These are phyloP conservation scores for Gossypium aridum DNA, from an alignment of 441 rosid genomes.

Conservation along the genomic window DNA sequence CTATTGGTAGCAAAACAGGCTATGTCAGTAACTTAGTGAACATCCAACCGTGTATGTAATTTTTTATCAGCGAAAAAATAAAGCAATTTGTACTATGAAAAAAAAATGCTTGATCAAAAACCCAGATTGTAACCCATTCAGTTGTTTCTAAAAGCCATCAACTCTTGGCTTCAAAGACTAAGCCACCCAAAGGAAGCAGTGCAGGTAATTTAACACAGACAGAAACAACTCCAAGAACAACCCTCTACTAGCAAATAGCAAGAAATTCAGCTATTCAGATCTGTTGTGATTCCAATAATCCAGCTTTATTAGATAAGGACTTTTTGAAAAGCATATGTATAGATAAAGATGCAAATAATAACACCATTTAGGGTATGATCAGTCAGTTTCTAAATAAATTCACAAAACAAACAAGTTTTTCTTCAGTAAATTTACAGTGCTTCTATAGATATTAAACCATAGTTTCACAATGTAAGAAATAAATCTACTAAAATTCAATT, in stretches of 20 bases:
- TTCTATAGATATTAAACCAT: neutral
- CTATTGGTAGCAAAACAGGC: conserved; percentile 28
- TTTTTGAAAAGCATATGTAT: neutral
- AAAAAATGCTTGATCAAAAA: neutral
- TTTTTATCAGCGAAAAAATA: neutral
- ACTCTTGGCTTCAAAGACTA: neutral
- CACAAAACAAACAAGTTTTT: neutral
- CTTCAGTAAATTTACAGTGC: neutral
- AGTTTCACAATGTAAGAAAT: neutral
- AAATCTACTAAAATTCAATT: neutral
- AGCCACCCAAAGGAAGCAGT: neutral
- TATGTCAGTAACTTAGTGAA: neutral
- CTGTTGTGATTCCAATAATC: neutral
- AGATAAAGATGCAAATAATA: neutral
- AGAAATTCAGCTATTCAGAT: neutral
- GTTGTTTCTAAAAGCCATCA: neutral
- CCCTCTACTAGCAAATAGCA: neutral
- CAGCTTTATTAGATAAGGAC: neutral
- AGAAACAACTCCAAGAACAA: neutral
- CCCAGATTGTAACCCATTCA: neutral
- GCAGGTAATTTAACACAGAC: neutral
- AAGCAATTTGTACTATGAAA: neutral
- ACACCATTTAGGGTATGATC: neutral
- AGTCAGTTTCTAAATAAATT: neutral
- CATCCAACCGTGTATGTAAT: neutral